Percentiles rank a stretch among this genome's conserved stretches.
These are phyloP conservation scores for Setomelanomma holmii DNA, from an alignment of 2,329 filamentous ascomycete genomes.

Conservation along the genomic window DNA sequence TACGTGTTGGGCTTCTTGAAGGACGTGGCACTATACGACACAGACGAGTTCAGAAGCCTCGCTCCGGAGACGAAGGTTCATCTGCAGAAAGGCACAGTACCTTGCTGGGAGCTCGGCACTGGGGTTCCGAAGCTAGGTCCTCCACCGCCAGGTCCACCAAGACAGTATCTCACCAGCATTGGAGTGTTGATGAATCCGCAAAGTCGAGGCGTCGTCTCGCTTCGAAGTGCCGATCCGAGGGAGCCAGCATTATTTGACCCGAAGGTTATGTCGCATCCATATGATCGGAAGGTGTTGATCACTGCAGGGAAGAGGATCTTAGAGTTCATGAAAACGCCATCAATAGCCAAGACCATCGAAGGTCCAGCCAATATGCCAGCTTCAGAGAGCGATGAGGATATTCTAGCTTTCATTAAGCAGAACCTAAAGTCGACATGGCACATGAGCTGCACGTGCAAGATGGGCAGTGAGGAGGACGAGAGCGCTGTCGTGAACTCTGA, in stretches of 20 bases:
- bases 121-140: conserved; percentile 2
- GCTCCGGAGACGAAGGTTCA: neutral
- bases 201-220: conserved; percentile 2
- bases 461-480: neutral
- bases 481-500: conserved; percentile 1
- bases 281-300: conserved; percentile 1
- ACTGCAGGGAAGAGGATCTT: neutral
- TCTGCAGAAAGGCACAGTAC: conserved; percentile 1
- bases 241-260: conserved; percentile 3
- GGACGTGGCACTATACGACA: neutral
- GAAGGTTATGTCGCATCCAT: conserved; percentile 2
- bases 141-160: conserved; percentile 2
- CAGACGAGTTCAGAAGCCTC: conserved; percentile 1
- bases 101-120: conserved; percentile 2
- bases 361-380: neutral
- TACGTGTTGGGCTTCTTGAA: conserved; percentile 6
- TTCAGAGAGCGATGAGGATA: conserved; percentile 1
- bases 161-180: conserved; percentile 3
- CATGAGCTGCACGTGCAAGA: conserved; percentile 6
- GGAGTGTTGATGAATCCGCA: conserved; percentile 7
- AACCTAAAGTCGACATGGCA: conserved; percentile 3
- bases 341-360: conserved; percentile 1
- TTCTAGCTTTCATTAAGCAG: neutral
- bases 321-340: neutral
- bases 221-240: neutral